Evolutionary conservation across 495 filamentous ascomycete genomes (phyloP).

Genomic region (Chlorociboria aeruginascens): DNA sequence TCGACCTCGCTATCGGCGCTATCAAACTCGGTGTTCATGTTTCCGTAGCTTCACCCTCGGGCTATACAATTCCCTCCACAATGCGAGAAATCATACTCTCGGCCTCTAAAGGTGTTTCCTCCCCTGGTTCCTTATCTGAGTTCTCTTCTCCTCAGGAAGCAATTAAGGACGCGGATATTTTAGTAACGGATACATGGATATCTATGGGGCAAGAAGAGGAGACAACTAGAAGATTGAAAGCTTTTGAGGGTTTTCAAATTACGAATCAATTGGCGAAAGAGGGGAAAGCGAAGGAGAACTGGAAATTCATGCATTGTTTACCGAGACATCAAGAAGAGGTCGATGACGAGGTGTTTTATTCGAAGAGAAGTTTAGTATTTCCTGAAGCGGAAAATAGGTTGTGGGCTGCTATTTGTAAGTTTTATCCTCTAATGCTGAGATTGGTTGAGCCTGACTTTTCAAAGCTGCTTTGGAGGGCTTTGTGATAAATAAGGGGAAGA

Average conservation of each 20-base stretch:
- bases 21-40: slow-evolving; percentile 79
- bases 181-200: slow-evolving; percentile 95
- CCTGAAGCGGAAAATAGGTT: slow-evolving; percentile 88
- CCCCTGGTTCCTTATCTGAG: slow-evolving; percentile 56
- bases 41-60: slow-evolving; percentile 71
- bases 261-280: slow-evolving; percentile 67
- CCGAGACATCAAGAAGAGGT: slow-evolving; percentile 94
- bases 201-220: slow-evolving; percentile 96
- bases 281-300: slow-evolving; percentile 76
- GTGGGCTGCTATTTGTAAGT: slow-evolving; percentile 70
- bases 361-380: slow-evolving; percentile 71
- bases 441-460: slow-evolving; percentile 4
- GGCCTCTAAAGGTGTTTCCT: slow-evolving; percentile 40
- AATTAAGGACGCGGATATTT: slow-evolving; percentile 73
- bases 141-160: slow-evolving; percentile 78
- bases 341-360: slow-evolving; percentile 87
- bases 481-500: slow-evolving; percentile 77
- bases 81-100: slow-evolving; percentile 60
- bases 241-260: slow-evolving; percentile 84
- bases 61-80: slow-evolving; percentile 59
- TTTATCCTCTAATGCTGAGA: not conserved
- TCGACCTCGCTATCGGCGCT: slow-evolving; percentile 77
- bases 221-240: slow-evolving; percentile 57
- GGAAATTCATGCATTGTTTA: slow-evolving; percentile 99
- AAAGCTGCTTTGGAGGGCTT: slow-evolving; percentile 73